Base-by-base conservation (phyloP, 495 filamentous ascomycete genomes). In the Lasiosphaeria ovina region DNA sequence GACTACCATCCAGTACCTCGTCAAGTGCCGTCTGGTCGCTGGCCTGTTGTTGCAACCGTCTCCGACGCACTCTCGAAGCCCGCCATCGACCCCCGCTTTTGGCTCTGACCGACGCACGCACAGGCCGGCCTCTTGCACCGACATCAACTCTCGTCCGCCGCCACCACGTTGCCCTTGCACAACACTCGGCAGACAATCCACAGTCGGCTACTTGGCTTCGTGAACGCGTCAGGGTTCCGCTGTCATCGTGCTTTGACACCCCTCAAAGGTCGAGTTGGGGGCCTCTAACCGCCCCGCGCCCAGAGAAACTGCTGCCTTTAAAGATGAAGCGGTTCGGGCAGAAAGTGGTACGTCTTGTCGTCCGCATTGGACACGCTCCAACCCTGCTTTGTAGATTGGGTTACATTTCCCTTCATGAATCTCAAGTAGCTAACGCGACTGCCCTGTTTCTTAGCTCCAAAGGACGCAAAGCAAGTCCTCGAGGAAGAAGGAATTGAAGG, bases 271-370 rank as follows among this genome's bases (percentile, higher is more conserved):
- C 62, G 66, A 69, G 66, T 65, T 61, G 68, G 72, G 69, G 69
- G 69, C 62, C 65, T 70, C 66, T 66, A 60, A 61, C 53, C 67
- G 69, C 69, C 69, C 70, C 69, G 62, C 64, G 65, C 58, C 54
- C 62, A 66, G 59, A 68, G 70, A 74, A 74, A 68, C 44, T 72
- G 71, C 68, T 74, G 74, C 72, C 74, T 69, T 69, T 73, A 63
- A 92, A 84, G 79, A 98, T 98, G 94, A 97, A 97, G 81, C 87
- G 91, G 72, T 96, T 98, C 77, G 89, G 94, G 79, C 91, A 96
- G 81, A 89, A 89, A 89, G 95, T 98, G 80, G 93, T 96, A 83
- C 83, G 93, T 89, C 52, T 8, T 35, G 17, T 45, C 36, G 16
- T 47, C 44, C 44, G 16, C 12, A n/a, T n/a, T 47, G 4, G 44